Evolutionary conservation across 768 basidiomycete genomes (phyloP).

Genomic region (Mycena vitilis): DNA sequence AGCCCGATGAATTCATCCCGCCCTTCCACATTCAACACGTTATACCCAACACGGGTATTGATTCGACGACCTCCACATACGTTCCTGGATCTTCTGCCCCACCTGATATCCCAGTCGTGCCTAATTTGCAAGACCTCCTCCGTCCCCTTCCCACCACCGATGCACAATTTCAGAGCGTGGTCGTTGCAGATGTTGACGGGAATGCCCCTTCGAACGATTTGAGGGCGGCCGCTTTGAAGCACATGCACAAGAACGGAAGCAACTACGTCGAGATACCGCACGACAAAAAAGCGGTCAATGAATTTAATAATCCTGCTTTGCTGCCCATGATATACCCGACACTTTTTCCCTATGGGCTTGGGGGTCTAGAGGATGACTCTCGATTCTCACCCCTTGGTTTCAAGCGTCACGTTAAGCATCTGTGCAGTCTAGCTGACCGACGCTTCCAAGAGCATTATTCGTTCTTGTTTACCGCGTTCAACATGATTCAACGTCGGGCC

Average conservation of each 20-base stretch:
- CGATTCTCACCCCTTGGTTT: not conserved
- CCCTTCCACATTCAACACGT: too few species aligned
- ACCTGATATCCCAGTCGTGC: too few species aligned
- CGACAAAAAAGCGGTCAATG: not conserved
- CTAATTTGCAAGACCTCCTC: too few species aligned
- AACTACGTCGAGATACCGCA: not conserved
- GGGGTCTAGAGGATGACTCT: not conserved
- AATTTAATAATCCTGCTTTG: not conserved
- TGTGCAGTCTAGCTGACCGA: not conserved
- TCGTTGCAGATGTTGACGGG: not conserved
- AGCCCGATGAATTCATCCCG: too few species aligned
- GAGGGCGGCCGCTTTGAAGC: not conserved
- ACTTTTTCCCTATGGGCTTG: not conserved
- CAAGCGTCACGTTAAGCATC: not conserved
- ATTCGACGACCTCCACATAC: too few species aligned
- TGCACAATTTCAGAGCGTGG: not conserved
- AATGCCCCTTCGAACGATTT: not conserved
- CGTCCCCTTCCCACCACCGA: too few species aligned
- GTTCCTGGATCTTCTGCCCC: too few species aligned
- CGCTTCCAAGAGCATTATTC: not conserved
- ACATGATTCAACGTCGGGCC: not conserved
- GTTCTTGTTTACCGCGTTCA: not conserved
- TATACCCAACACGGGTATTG: too few species aligned
- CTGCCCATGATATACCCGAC: not conserved
- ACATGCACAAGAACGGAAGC: not conserved